These are phyloP conservation scores for Boletus reticuloceps DNA, from an alignment of 768 basidiomycete genomes.

Conservation along the genomic window DNA sequence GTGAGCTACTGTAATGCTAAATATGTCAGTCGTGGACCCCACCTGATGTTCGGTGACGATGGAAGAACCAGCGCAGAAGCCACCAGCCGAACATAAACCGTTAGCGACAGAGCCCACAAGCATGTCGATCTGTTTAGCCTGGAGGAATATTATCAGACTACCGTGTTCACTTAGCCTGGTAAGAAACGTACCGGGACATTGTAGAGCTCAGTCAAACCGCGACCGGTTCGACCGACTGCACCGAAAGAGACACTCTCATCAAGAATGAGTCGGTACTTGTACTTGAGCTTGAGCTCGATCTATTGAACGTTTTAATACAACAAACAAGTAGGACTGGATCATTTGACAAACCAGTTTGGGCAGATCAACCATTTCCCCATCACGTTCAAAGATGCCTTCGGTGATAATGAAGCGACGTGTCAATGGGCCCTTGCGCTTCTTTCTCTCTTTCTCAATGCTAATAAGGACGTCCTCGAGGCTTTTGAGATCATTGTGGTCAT, in stretches of 20 bases:
- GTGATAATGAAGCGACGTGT: constrained; percentile 94
- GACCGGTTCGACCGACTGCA: constrained; percentile 86
- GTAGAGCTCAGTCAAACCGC: constrained; percentile 92
- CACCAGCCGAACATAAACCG: constrained; percentile 80
- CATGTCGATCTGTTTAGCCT: constrained; percentile 93
- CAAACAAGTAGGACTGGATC: not conserved
- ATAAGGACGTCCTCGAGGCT: constrained; percentile 88
- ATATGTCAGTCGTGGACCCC: not conserved
- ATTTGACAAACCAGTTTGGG: constrained; percentile 75
- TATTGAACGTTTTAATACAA: constrained; percentile 28
- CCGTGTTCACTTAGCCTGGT: not conserved
- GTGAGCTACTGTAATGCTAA: not conserved
- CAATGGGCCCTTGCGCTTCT: constrained; percentile 76
- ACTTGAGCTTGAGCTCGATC: constrained; percentile 93
- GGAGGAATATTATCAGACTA: not conserved
- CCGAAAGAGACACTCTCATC: constrained; percentile 96
- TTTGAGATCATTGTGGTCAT: constrained; percentile 91
- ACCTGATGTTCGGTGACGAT: constrained; percentile 89
- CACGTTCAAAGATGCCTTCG: constrained; percentile 95
- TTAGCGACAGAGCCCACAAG: constrained; percentile 88
- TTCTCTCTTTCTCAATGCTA: constrained; percentile 81
- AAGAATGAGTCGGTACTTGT: constrained; percentile 92
- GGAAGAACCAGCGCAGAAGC: constrained; percentile 90
- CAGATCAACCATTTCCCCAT: constrained; percentile 88
- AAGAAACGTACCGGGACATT: constrained; percentile 74